Percentiles rank a stretch among this genome's conserved stretches.
Evolutionary conservation across 345 rosid species (phyloP).

Genomic region (Rhodamnia rubescens): DNA sequence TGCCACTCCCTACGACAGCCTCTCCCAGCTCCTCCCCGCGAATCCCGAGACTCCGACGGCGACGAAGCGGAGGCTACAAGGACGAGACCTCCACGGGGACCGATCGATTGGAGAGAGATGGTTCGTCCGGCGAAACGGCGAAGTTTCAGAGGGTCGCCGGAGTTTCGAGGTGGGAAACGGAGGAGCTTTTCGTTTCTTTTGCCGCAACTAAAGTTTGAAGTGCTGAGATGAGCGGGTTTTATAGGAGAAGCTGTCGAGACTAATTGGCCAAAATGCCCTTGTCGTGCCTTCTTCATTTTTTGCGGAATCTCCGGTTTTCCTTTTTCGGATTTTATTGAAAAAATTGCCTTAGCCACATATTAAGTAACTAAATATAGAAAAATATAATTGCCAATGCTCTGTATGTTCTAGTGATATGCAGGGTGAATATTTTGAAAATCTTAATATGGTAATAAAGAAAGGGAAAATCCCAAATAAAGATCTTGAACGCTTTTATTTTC

Average conservation of each 20-base stretch:
- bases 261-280: background rate
- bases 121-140: background rate
- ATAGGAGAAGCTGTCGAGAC: background rate
- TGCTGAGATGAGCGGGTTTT: background rate
- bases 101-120: background rate
- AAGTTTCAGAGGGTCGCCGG: background rate
- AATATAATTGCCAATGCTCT: too few relatives aligned
- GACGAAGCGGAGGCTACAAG: background rate
- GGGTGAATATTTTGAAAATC: too few relatives aligned
- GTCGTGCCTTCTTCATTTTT: background rate
- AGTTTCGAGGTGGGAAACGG: background rate
- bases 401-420: too few relatives aligned
- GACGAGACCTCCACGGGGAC: background rate
- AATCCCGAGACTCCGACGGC: background rate
- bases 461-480: too few relatives aligned
- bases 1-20: constrained; percentile 3
- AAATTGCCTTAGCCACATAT: too few relatives aligned
- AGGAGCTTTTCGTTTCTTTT: background rate
- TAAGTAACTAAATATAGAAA: too few relatives aligned
- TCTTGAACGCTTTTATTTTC: too few relatives aligned
- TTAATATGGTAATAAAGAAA: too few relatives aligned
- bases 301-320: background rate
- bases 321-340: too few relatives aligned
- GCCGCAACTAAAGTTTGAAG: background rate
- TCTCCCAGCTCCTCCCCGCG: constrained; percentile 8